These are phyloP conservation scores for Metahyphopichia silvanorum DNA, from an alignment of 805 yeast genomes.

Conservation along the genomic window DNA sequence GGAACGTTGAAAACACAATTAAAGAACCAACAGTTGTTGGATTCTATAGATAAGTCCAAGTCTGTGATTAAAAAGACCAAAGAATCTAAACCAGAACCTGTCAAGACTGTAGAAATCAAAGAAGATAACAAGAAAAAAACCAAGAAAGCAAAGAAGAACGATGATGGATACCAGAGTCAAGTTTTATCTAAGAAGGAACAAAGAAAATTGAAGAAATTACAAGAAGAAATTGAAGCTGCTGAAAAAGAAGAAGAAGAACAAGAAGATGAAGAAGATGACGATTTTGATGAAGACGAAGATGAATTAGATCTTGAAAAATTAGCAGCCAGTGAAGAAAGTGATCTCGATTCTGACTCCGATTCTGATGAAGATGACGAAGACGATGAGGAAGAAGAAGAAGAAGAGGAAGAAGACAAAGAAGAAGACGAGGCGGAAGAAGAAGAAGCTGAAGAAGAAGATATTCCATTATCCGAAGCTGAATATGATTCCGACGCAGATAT, in stretches of 20 bases:
- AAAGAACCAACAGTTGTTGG: conserved; percentile 22
- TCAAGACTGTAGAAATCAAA: conserved; percentile 6
- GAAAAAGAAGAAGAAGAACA: conserved; percentile 29
- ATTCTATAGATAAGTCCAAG: conserved; percentile 20
- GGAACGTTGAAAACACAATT: conserved; percentile 29
- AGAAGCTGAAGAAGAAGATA: conserved; percentile 70
- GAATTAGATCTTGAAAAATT: conserved; percentile 50
- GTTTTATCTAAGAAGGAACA: conserved; percentile 61
- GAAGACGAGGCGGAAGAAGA: conserved; percentile 56
- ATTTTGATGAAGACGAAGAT: conserved; percentile 25
- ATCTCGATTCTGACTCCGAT: conserved; percentile 24
- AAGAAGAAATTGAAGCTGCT: conserved; percentile 20
- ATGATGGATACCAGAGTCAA: conserved; percentile 43
- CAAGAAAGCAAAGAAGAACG: conserved; percentile 7
- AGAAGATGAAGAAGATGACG: conserved; percentile 20
- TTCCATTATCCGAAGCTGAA: conserved; percentile 88
- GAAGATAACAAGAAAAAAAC: conserved; percentile 3
- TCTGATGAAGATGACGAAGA: conserved; percentile 31
- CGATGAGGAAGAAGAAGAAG: conserved; percentile 25
- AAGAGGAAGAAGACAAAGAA: conserved; percentile 46
- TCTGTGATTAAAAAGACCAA: conserved; percentile 17
- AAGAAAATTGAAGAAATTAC: conserved; percentile 54
- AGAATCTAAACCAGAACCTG: conserved; percentile 4
- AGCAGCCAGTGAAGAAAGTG: conserved; percentile 54
- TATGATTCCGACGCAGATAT: conserved; percentile 92